Evolutionary conservation across 2,329 filamentous ascomycete genomes (phyloP), one percentile per base, ranked within the genome.

Genomic region (Diaporthe velutina): DNA sequence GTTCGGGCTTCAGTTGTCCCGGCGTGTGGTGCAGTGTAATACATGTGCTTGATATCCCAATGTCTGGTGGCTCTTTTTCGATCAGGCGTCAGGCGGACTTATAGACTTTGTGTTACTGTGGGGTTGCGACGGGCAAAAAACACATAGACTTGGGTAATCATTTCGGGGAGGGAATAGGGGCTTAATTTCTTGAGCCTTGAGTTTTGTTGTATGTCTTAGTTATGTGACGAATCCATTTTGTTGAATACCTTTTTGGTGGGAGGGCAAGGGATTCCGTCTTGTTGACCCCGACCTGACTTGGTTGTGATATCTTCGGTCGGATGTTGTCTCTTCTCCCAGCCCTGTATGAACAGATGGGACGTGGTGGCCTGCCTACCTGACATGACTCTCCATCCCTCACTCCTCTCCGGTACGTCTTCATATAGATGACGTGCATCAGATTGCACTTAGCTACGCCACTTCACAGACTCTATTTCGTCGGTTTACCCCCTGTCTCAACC

Each of bases 11-110:
- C 48, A 50, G 48, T 40, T 40, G 30, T 25, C 64, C 64, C 64
- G 48, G 48, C 33, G 33, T 68, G 48, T 54, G 64, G 7, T 68
- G 64, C 64, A 58, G 35, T 64, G 70, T 72, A 72, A 64, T 66
- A 50, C 55, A 64, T 72, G 45, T 64, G 57, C 70, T 72, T 72
- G 57, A 64, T 72, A 72, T 72, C 57, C 70, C 70, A 68, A 68
- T 15, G 64, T 68, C 64, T 68, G 64, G 45, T 68, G 64, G 10
- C 48, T 67, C n/a, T 67, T 68, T 58, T 68, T 54, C 33, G 33
- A 54, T 54, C 57, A 52, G 70, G 70, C 70, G 70, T 72, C 70
- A 54, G 70, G 57, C 28, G 52, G 70, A 58, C 57, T 54, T 64
- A 55, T 72, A 72, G 70, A 72, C 70, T 72, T 64, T 40, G 57